Conservation (phyloP, 805 yeast genomes). For the Yarrowia sp. region DNA sequence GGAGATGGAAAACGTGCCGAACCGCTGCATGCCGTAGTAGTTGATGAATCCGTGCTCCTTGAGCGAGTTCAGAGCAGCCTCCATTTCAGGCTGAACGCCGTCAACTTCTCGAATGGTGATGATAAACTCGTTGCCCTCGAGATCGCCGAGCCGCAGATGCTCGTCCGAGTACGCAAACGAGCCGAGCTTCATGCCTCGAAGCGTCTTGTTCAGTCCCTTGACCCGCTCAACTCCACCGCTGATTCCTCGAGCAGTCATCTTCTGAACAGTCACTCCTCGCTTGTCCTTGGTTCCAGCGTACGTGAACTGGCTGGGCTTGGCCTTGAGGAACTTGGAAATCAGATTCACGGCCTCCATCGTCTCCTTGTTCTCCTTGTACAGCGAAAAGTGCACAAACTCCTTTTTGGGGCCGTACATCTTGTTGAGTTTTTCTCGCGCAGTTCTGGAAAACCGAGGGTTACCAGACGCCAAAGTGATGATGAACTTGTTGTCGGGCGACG, state of each 20-base stretch:
- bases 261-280: constrained; percentile 93
- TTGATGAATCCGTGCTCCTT: constrained; percentile 81
- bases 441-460: constrained; percentile 53
- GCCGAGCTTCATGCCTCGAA: constrained; percentile 82
- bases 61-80: constrained; percentile 63
- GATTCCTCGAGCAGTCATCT: constrained; percentile 55
- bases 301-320: constrained; percentile 73
- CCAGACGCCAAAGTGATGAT: constrained; percentile 63
- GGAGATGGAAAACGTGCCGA: constrained; percentile 93
- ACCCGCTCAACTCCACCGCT: constrained; percentile 65
- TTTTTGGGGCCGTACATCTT: constrained; percentile 67
- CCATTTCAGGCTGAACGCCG: constrained; percentile 52
- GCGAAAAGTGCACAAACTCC: constrained; percentile 72
- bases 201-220: constrained; percentile 72
- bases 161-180: constrained; percentile 71
- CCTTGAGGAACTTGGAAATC: constrained; percentile 72
- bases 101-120: constrained; percentile 82
- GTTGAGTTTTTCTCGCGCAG: constrained; percentile 48
- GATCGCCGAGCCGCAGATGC: constrained; percentile 77
- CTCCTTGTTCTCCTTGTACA: constrained; percentile 94
- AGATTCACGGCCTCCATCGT: constrained; percentile 93
- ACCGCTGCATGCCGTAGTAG: constrained; percentile 98
- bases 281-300: constrained; percentile 98
- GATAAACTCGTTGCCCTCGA: constrained; percentile 85
- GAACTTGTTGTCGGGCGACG: constrained; percentile 72